Evolutionary conservation across 345 rosid species (phyloP).

Genomic region (Corymbia maculata): DNA sequence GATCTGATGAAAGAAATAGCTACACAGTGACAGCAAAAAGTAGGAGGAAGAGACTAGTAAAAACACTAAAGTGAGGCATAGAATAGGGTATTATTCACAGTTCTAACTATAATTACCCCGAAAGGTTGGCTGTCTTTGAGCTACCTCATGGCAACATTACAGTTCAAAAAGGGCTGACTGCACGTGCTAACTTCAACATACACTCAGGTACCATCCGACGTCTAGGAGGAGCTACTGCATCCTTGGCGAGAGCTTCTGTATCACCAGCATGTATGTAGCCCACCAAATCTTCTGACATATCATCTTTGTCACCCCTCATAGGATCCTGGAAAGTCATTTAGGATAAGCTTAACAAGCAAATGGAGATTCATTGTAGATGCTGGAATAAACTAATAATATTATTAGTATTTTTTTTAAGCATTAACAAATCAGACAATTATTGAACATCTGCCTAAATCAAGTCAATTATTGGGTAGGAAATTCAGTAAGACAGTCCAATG

Average conservation of each 20-base stretch:
- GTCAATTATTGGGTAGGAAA: background rate
- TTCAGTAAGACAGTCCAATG: background rate
- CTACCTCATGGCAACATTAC: background rate
- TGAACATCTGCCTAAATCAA: background rate
- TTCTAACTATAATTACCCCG: background rate
- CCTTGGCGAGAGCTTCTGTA: constrained; percentile 39
- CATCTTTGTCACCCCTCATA: constrained; percentile 92
- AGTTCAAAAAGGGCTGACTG: constrained; percentile 73
- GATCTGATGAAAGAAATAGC: background rate
- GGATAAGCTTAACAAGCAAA: background rate
- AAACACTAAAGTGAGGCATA: background rate
- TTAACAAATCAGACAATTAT: background rate
- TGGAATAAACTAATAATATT: background rate
- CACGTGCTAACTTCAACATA: constrained; percentile 76
- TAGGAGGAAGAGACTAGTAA: background rate
- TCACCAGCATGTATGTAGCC: constrained; percentile 50
- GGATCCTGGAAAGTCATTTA: constrained; percentile 57
- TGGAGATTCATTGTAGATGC: background rate
- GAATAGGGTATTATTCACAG: background rate
- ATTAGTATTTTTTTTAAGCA: background rate
- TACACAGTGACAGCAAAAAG: background rate
- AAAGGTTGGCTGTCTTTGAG: background rate
- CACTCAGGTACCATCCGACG: constrained; percentile 90
- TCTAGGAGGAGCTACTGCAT: constrained; percentile 51
- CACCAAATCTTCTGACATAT: constrained; percentile 77